phyloP scores from a whole-genome alignment of 495 filamentous ascomycete species.

The Peziza echinospora region DNA sequence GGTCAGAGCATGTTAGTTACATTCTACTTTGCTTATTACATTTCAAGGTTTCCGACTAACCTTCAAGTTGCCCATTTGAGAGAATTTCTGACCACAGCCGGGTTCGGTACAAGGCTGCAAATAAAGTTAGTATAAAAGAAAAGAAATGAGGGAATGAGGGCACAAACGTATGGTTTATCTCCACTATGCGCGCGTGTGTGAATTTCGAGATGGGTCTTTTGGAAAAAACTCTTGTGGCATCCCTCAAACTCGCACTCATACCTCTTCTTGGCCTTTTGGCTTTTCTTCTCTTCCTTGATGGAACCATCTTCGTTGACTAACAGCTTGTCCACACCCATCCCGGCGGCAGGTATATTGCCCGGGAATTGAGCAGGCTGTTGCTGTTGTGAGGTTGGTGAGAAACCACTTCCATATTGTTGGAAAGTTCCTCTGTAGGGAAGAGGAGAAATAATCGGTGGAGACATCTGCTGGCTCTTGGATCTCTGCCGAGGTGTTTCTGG shows the following conservation, averaged over 20 bases:
- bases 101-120: conserved; percentile 48
- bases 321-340: neutral
- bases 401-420: neutral
- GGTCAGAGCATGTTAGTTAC: conserved; percentile 72
- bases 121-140: conserved; percentile 4
- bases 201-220: conserved; percentile 87
- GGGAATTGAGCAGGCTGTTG: neutral
- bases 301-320: conserved; percentile 3
- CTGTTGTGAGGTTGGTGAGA: neutral
- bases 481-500: conserved; percentile 16
- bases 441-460: neutral
- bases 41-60: conserved; percentile 49
- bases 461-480: neutral
- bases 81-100: conserved; percentile 60
- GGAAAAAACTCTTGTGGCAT: conserved; percentile 65
- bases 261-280: conserved; percentile 31
- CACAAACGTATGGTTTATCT: conserved; percentile 60
- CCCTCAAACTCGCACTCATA: conserved; percentile 55
- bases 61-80: conserved; percentile 74
- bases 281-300: conserved; percentile 17
- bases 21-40: conserved; percentile 49
- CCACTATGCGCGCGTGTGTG: conserved; percentile 80
- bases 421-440: neutral
- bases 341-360: neutral
- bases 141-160: neutral